Conservation (phyloP, 108 stramenopile species). For the Cylindrotheca fusiformis region DNA sequence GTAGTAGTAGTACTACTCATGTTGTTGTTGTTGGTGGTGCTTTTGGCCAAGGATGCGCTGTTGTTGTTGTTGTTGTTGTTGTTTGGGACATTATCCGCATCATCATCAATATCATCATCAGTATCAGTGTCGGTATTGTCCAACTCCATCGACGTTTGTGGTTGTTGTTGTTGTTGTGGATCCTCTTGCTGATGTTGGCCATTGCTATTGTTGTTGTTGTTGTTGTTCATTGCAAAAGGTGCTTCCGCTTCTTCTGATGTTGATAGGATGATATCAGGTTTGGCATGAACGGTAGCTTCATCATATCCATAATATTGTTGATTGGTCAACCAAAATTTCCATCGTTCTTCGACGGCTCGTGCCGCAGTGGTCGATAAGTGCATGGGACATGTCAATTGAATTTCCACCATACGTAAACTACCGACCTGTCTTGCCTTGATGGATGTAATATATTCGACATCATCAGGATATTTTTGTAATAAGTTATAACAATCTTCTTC, state of each 20-base stretch:
- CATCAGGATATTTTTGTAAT: slow-evolving; percentile 32
- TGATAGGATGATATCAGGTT: neutral
- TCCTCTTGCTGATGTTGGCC: neutral
- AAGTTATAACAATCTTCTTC: slow-evolving; percentile 20
- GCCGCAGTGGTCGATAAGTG: slow-evolving; percentile 59
- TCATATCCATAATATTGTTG: slow-evolving; percentile 6
- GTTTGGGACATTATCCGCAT: neutral
- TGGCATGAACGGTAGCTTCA: neutral
- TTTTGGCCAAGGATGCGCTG: neutral
- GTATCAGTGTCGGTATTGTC: neutral
- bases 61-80: neutral
- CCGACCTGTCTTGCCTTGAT: slow-evolving; percentile 78
- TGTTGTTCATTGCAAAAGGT: neutral
- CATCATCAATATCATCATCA: neutral
- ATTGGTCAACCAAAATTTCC: slow-evolving; percentile 9
- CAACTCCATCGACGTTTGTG: neutral
- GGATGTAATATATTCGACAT: slow-evolving; percentile 48
- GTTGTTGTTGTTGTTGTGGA: neutral
- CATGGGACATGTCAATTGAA: slow-evolving; percentile 35
- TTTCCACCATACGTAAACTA: slow-evolving; percentile 70
- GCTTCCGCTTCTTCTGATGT: neutral
- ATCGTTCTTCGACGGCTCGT: slow-evolving; percentile 65
- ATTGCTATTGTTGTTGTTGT: neutral
- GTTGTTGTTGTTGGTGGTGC: neutral
- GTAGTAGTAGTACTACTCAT: neutral